A percentile compares a stretch with the other conserved stretches of the same genome.
Conservation (phyloP, 2,329 filamentous ascomycete genomes). For the Phyllosticta citribraziliensis region DNA sequence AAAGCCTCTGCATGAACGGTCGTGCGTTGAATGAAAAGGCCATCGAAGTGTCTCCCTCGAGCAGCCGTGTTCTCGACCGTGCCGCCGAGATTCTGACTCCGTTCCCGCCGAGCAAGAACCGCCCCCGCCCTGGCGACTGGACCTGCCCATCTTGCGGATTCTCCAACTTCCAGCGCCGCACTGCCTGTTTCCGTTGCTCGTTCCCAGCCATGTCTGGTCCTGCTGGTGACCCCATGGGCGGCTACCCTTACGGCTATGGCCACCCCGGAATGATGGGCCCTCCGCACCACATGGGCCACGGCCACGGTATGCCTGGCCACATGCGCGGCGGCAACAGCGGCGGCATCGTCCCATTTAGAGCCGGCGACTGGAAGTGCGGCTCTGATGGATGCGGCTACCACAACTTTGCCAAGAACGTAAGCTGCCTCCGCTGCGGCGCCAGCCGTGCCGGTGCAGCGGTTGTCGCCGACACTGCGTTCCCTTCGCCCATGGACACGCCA, state of each 20-base stretch:
- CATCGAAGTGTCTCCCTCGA: conserved; percentile 95
- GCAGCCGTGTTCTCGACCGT: conserved; percentile 90
- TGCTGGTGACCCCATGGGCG: conserved; percentile 59
- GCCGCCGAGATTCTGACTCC: conserved; percentile 93
- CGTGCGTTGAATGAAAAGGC: conserved; percentile 97
- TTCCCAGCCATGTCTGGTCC: conserved; percentile 89
- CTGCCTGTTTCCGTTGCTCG: conserved; percentile 96
- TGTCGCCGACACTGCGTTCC: conserved; percentile 86
- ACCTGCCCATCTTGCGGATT: conserved; percentile 98
- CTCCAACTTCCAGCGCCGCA: conserved; percentile 97
- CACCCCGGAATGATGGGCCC: conserved; percentile 52
- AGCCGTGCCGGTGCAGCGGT: conserved; percentile 89
- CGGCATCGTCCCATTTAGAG: conserved; percentile 89
- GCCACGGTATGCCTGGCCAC: conserved; percentile 47
- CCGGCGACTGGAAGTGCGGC: conserved; percentile 97
- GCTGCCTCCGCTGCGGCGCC: conserved; percentile 90
- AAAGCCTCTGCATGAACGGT: conserved; percentile 98
- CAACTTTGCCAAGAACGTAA: conserved; percentile 99
- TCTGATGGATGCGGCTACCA: conserved; percentile 96
- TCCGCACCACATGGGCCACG: conserved; percentile 61
- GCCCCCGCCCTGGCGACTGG: conserved; percentile 94
- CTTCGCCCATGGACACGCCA: conserved; percentile 78
- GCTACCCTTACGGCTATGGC: conserved; percentile 44
- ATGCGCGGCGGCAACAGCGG: conserved; percentile 62
- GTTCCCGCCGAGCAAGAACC: conserved; percentile 97